Base-by-base conservation (phyloP, 805 yeast genomes). In the Hanseniaspora thailandica region DNA sequence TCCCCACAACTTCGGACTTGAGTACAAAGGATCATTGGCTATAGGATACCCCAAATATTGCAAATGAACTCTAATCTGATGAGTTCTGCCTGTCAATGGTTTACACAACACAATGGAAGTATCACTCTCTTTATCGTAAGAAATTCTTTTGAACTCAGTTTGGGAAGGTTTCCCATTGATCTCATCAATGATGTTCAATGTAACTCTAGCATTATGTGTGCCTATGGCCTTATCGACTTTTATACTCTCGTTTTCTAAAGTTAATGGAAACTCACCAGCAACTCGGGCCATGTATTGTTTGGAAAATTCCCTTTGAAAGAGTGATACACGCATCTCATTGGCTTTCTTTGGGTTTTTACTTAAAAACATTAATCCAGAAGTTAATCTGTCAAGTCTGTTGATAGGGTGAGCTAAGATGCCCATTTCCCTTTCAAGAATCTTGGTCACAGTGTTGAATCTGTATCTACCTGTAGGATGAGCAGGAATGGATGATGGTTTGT, bases 381-480 rank as follows among this genome's bases (percentile, higher is more conserved):
- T 93, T 30, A 89, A 70, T 55, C 95, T 70, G 64, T 93, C 99
- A 19, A 93, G 71, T 56, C 99, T 72, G 65, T 89, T 89, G 63
- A 96, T 87, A 0, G 93, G 84, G 63, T 88, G 96, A 1, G 84
- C 90, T 1, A 69, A 68, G 40, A 76, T 69, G 1, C 82, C 82
- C 55, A 73, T 65, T 60, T 89, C 94, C 52, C 79, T 77, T 64
- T 86, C 82, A 58, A 93, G 67, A 4, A 87, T 77, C 64, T 81
- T 82, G 10, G 94, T 85, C 20, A 86, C 76, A 0, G 95, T 78
- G 64, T 82, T 78, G 66, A 79, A 78, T 63, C 93, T 63, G 72
- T 81, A 80, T 57, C 89, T 69, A 0, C 97, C 98, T 0, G 96
- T 84, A 3, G 98, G 97, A 65, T 93, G 98, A 0, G 86, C 95